Evolutionary conservation across 129 eudicot species (phyloP).

Genomic region (Lonicera japonica): DNA sequence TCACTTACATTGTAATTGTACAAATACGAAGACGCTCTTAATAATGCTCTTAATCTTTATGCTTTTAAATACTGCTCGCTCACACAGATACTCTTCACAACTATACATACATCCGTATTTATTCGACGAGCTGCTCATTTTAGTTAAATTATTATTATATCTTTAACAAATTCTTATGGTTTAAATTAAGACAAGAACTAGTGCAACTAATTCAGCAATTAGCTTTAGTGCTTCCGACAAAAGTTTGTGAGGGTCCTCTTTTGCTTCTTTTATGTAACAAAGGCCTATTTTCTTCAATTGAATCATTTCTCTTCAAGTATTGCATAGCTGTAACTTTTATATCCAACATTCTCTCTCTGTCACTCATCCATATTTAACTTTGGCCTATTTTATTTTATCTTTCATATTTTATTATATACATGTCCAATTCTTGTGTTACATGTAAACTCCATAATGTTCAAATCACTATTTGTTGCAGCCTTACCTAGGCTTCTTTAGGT

Average conservation of each 20-base stretch:
- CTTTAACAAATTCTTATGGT: too few relatives aligned
- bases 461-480: conserved; percentile 54
- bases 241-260: conserved; percentile 16
- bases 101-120: too few relatives aligned
- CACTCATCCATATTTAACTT: too few relatives aligned
- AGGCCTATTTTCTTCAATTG: conserved; percentile 26
- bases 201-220: conserved; percentile 10
- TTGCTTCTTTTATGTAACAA: conserved; percentile 7
- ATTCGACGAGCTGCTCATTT: too few relatives aligned
- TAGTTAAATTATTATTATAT: too few relatives aligned
- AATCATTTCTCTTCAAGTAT: conserved; percentile 43
- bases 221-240: conserved; percentile 23
- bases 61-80: too few relatives aligned
- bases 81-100: too few relatives aligned
- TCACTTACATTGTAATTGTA: too few relatives aligned
- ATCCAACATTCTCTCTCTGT: conserved; percentile 27
- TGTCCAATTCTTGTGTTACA: conserved; percentile 9
- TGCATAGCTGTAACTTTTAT: conserved; percentile 29
- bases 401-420: neutral
- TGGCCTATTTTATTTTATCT: neutral
- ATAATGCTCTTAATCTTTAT: too few relatives aligned
- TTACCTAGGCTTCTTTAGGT: conserved; percentile 30
- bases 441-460: conserved; percentile 15
- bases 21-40: too few relatives aligned
- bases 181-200: neutral